Evolutionary conservation across 306 rosid genomes (phyloP), one percentile per base, ranked within the genome.

Genomic region (Pterocarpus santalinus): DNA sequence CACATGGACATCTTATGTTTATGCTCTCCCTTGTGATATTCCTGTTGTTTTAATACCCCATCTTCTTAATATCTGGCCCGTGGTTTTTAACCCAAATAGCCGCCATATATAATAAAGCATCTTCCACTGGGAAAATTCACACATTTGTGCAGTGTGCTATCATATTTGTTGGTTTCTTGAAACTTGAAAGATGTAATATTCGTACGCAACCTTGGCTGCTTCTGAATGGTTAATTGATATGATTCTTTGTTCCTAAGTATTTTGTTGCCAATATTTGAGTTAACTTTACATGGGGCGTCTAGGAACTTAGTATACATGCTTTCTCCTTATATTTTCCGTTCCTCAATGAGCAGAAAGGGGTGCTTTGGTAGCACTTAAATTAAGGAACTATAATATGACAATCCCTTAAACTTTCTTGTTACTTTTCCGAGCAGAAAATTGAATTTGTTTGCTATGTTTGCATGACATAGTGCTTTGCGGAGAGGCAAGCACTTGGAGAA

Each of bases 401-500:
- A 6, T 33, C 62, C 1, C 61, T 28, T 4, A 2, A 11, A 8
- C 7, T n/a, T 71, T 8, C 5, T 75, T 30, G 34, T n/a, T 30
- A 8, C 13, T 7, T 13, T 36, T 13, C 6, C 9, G 0, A 8
- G 22, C 75, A 76, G 34, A 46, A 15, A 22, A 46, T 11, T 13
- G 44, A 47, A 39, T 17, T 28, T 53, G 38, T 14, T 67, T 38
- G 62, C 4, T 77, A 9, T 62, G 11, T 32, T 52, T 64, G 7
- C 15, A 7, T 8, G 62, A 65, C 1, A 47, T 39, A 81, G 85
- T 81, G 85, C 47, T 81, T 65, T 65, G 85, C 85, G 2, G 80
- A 81, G 80, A 81, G 72, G 32, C 85, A 81, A 66, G 80, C 85
- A 5, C 76, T 55, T 1, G 80, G 85, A 74, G 34, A 74, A 74